Percentiles rank a stretch among this genome's conserved stretches.
These are phyloP conservation scores for Pichia sp. DNA, from an alignment of 1,139 yeast genomes.

Conservation along the genomic window DNA sequence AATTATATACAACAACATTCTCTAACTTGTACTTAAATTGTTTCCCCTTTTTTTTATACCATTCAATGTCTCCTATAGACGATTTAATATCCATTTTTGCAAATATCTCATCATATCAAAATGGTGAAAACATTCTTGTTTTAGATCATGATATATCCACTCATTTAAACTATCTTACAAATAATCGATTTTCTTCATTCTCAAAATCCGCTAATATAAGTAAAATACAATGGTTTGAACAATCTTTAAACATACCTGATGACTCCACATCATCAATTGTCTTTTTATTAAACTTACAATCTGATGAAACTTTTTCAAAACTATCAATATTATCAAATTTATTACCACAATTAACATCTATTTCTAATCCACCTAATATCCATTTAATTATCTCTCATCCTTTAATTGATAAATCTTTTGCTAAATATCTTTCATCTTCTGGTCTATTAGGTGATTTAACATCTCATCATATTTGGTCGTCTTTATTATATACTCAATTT, in stretches of 20 bases:
- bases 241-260: not conserved
- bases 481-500: conserved; percentile 19
- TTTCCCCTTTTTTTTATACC: too few relatives aligned
- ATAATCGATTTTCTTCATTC: conserved; percentile 12
- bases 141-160: conserved; percentile 12
- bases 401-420: conserved; percentile 24
- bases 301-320: conserved; percentile 3
- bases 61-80: conserved; percentile 12
- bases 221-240: conserved; percentile 5
- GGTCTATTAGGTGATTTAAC: conserved; percentile 39
- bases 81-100: conserved; percentile 20
- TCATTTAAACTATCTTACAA: conserved; percentile 11
- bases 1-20: too few relatives aligned
- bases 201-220: conserved; percentile 7
- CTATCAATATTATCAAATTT: not conserved
- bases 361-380: conserved; percentile 27
- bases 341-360: conserved; percentile 10
- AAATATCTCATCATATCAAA: conserved; percentile 11
- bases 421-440: conserved; percentile 31
- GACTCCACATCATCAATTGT: not conserved
- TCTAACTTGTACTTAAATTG: too few relatives aligned
- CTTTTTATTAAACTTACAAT: conserved; percentile 8
- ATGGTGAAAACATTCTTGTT: conserved; percentile 3
- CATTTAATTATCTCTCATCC: conserved; percentile 13
- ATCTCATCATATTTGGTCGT: conserved; percentile 24